Evolutionary conservation across 495 filamentous ascomycete species (phyloP), one percentile per base, ranked within the genome.

Genomic region (Xylaria venustula): DNA sequence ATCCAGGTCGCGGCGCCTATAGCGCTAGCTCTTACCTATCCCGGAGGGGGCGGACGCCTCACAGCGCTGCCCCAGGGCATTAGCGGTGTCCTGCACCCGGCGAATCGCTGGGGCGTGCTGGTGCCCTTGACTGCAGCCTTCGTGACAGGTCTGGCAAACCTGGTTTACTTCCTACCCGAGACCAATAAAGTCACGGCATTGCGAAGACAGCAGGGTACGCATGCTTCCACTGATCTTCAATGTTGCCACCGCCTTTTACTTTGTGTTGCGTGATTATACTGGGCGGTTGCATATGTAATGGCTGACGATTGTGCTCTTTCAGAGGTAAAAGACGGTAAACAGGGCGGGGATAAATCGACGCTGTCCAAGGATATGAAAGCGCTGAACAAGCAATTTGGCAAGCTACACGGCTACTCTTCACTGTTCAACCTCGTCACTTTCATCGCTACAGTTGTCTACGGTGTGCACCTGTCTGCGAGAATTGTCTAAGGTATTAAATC

Each of bases 361-460:
- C 88, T 93, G 63, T 91, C 88, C 6, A 81, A 87, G 70, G 90
- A 90, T 76, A 97, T 97, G 92, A 62, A 80, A 61, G 79, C 79
- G 25, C 71, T 98, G 69, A 97, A 96, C 77, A 89, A 85, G 77
- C 78, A 76, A 66, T 98, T 98, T 77, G 83, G 81, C 5, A 81
- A 79, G 44, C 75, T 96, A 51, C 93, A 98, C 77, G 90, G 93
- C 20, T 67, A 85, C 17, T 92, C 89, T 22, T 85, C 88, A 49
- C 65, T 92, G 63, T 64, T 93, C 44, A 96, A 95, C 70, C 60
- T 97, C 64, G 77, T 80, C 22, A 85, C 84, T 14, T 75, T 94
- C 46, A 58, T 88, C 50, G 83, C 82, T 2, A 87, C 87, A 17
- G 67, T 90, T 2, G 86, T 72, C 67, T 97, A 97, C 76, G 93